A percentile compares a stretch with the other conserved stretches of the same genome.
phyloP scores from a whole-genome alignment of 2,329 filamentous ascomycete species.

The Penicillium sp. region DNA sequence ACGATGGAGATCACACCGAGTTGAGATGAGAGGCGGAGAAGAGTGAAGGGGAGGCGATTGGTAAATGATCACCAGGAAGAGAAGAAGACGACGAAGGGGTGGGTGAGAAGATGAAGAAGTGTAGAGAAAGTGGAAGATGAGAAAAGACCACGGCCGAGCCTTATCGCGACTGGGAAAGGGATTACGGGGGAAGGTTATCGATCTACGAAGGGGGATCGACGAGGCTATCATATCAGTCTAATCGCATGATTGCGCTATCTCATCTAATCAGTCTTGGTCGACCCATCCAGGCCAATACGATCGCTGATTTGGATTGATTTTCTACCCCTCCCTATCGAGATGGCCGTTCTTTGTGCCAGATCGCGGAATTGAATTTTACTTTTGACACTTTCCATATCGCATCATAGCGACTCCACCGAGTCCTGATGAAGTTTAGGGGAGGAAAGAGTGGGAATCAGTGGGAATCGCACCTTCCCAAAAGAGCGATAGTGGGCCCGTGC shows the following conservation, averaged over 20 bases:
- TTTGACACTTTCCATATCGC: conserved; percentile 26
- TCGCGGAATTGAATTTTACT: too few species aligned
- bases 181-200: conserved; percentile 19
- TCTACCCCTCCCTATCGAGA: not conserved
- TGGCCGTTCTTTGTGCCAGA: not conserved
- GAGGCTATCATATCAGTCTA: conserved; percentile 24
- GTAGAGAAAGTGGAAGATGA: conserved; percentile 2
- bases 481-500: conserved; percentile 14
- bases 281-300: too few species aligned
- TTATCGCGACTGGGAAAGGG: conserved; percentile 13
- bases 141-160: conserved; percentile 2
- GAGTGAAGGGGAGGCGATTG: conserved; percentile 3
- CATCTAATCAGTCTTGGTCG: conserved; percentile 19
- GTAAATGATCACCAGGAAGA: not conserved
- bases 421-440: conserved; percentile 24
- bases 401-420: conserved; percentile 25
- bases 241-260: conserved; percentile 20
- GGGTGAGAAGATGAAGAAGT: conserved; percentile 1
- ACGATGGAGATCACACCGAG: conserved; percentile 17
- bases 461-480: conserved; percentile 20
- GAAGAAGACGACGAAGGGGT: conserved; percentile 3
- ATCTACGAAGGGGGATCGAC: conserved; percentile 25
- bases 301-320: not conserved
- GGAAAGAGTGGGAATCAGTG: conserved; percentile 11
- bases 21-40: conserved; percentile 1